Conservation (phyloP, 2,329 filamentous ascomycete species). For the Colletotrichum shisoi region DNA sequence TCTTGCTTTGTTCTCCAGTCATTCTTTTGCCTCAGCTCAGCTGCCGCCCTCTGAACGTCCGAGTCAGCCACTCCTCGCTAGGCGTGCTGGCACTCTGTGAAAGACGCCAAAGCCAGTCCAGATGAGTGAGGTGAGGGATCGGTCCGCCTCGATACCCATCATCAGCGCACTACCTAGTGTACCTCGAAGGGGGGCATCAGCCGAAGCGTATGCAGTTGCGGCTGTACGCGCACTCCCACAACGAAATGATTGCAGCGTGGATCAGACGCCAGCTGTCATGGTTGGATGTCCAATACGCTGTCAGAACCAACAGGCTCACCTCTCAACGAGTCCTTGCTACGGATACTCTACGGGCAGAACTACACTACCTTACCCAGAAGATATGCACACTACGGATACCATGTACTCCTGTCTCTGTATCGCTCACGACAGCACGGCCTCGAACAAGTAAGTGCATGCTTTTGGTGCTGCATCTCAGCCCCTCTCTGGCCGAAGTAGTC, state of each 20-base stretch:
- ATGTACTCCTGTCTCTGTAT: neutral
- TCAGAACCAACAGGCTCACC: neutral
- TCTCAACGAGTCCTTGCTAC: neutral
- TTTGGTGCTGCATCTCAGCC: constrained; percentile 12
- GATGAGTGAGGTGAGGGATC: too few species aligned
- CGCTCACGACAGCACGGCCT: constrained; percentile 8
- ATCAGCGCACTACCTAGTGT: neutral
- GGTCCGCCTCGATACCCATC: constrained; percentile 2
- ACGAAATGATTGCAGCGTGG: neutral
- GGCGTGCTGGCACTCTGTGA: neutral
- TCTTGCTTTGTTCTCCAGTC: constrained; percentile 25
- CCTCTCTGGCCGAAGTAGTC: constrained; percentile 28
- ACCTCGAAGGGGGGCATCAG: neutral
- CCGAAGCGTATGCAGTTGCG: neutral
- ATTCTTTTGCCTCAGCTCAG: constrained; percentile 3
- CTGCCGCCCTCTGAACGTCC: neutral
- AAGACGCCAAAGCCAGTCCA: neutral
- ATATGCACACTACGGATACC: too few species aligned
- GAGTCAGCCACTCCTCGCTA: constrained; percentile 5
- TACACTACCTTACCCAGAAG: neutral
- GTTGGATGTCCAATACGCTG: neutral
- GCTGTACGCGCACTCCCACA: neutral
- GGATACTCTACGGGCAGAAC: neutral
- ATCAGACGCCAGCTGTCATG: neutral
- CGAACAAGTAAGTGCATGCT: neutral